A percentile compares a stretch with the other conserved stretches of the same genome.
phyloP scores from a whole-genome alignment of 129 eudicot genomes.

The Pulicaria dysenterica region DNA sequence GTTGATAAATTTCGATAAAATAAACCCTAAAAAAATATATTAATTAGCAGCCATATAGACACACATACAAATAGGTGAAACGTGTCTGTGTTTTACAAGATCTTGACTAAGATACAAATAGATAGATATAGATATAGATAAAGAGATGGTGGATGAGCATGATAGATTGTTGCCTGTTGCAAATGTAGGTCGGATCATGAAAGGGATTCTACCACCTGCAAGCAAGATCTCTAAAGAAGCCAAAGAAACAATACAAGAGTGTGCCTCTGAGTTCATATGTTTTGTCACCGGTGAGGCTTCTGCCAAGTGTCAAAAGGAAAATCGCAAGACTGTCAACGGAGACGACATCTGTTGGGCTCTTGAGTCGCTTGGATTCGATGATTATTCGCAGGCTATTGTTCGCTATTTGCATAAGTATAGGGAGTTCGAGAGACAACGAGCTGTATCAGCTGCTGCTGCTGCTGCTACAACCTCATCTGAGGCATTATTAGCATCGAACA shows the following conservation, averaged over 20 bases:
- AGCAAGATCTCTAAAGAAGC: conserved; percentile 71
- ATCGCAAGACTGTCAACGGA: conserved; percentile 61
- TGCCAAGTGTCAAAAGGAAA: conserved; percentile 66
- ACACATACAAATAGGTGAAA: conserved; percentile 28
- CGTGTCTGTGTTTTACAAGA: conserved; percentile 37
- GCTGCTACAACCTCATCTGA: too few relatives aligned
- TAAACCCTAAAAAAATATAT: too few relatives aligned
- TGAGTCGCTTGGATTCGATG: conserved; percentile 61
- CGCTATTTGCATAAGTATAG: conserved; percentile 45
- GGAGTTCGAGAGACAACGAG: conserved; percentile 42
- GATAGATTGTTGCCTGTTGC: conserved; percentile 64
- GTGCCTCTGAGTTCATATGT: conserved; percentile 67
- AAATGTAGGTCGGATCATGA: conserved; percentile 68
- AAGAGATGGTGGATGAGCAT: conserved; percentile 44
- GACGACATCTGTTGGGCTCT: conserved; percentile 72
- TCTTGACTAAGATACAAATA: conserved; percentile 4
- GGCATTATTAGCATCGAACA: too few relatives aligned
- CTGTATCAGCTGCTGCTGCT: not conserved
- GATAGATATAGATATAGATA: conserved; percentile 10
- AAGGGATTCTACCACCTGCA: conserved; percentile 48
- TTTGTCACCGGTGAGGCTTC: conserved; percentile 68
- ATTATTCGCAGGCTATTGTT: conserved; percentile 46
- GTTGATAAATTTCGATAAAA: too few relatives aligned
- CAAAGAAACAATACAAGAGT: conserved; percentile 66
- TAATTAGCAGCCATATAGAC: conserved; percentile 17